These are phyloP conservation scores for Jamesozyma rosinii DNA, from an alignment of 805 yeast genomes.

Conservation along the genomic window DNA sequence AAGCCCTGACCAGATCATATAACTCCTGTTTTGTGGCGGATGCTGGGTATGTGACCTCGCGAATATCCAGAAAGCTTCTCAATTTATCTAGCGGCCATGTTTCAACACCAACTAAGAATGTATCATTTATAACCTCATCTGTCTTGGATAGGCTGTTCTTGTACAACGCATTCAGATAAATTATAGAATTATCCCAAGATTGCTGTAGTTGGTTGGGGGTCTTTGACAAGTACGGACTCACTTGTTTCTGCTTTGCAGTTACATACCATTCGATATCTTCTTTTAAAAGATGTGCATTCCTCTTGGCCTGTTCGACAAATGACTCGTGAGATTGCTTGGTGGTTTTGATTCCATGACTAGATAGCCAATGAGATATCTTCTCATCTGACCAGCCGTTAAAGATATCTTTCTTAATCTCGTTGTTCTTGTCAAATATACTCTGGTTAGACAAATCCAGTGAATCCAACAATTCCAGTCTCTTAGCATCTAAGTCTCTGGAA, in stretches of 20 bases:
- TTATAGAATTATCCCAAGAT: constrained; percentile 18
- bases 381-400: constrained; percentile 45
- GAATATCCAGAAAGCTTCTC: constrained; percentile 34
- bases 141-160: constrained; percentile 19
- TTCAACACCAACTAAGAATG: constrained; percentile 39
- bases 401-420: constrained; percentile 35
- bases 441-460: constrained; percentile 33
- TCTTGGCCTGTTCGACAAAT: constrained; percentile 30
- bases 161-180: constrained; percentile 6
- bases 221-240: constrained; percentile 33
- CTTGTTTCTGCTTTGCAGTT: constrained; percentile 22
- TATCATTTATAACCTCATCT: constrained; percentile 35
- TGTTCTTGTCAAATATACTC: constrained; percentile 33
- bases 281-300: constrained; percentile 30
- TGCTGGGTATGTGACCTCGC: constrained; percentile 34
- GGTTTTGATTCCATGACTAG: constrained; percentile 36
- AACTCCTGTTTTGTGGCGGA: constrained; percentile 36
- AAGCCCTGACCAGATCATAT: constrained; percentile 32
- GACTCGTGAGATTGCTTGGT: constrained; percentile 32
- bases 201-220: constrained; percentile 24
- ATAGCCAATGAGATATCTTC: constrained; percentile 49
- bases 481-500: constrained; percentile 32
- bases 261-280: constrained; percentile 35
- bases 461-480: constrained; percentile 34
- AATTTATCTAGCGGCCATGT: constrained; percentile 40